Percentiles rank a stretch among this genome's conserved stretches.
Conservation (phyloP, 768 basidiomycete genomes). For the Ramaria sp. region DNA sequence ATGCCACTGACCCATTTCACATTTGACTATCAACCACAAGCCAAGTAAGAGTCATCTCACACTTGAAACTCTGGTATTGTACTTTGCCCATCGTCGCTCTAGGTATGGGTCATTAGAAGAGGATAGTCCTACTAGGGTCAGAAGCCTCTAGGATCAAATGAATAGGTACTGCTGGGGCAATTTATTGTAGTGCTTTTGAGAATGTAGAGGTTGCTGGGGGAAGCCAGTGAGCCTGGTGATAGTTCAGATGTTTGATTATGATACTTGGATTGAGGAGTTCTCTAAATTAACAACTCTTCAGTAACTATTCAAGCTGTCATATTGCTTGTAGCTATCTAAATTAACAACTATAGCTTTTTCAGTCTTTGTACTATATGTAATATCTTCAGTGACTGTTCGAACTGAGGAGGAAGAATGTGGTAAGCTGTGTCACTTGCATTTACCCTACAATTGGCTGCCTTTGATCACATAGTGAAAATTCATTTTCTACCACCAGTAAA, state of each 20-base stretch:
- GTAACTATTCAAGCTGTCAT: no score
- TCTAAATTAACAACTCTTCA: no score
- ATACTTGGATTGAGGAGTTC: no score
- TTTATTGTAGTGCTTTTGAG: conserved; percentile 43
- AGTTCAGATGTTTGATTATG: neutral
- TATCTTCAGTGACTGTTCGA: no score
- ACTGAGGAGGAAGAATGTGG: no score
- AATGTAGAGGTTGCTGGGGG: conserved; percentile 5
- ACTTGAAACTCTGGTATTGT: conserved; percentile 52
- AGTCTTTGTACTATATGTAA: no score
- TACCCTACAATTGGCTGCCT: no score
- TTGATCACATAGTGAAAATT: no score
- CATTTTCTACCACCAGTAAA: no score
- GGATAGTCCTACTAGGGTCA: conserved; percentile 80
- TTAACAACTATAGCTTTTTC: no score
- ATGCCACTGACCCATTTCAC: conserved; percentile 15
- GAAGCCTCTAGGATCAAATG: conserved; percentile 80
- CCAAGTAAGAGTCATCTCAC: conserved; percentile 88
- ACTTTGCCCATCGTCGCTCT: conserved; percentile 75
- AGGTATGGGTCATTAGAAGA: conserved; percentile 92
- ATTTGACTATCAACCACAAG: conserved; percentile 42
- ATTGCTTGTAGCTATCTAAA: no score
- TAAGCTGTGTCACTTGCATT: no score
- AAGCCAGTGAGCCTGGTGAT: neutral
- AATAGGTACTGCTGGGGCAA: conserved; percentile 68